Conservation (phyloP, 139 green algal species). For the Pleodorina starrii region DNA sequence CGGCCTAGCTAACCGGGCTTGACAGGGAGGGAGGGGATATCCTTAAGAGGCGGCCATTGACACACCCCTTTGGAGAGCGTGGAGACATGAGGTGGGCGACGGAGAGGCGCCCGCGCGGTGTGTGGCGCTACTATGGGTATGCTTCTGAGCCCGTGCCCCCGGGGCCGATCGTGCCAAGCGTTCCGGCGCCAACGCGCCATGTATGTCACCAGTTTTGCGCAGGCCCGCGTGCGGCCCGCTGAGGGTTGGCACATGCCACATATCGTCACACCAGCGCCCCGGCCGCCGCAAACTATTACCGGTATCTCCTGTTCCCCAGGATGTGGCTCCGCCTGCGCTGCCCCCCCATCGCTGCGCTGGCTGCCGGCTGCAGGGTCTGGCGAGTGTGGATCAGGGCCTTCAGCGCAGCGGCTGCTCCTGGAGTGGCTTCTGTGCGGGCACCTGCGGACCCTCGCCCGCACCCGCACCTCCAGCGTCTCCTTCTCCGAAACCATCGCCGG, state of each 20-base stretch:
- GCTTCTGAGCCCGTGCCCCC: too few species aligned
- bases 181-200: too few species aligned
- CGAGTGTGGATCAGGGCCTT: neutral
- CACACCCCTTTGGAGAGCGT: too few species aligned
- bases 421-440: neutral
- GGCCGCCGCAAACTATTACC: neutral
- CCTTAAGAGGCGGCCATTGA: too few species aligned
- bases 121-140: too few species aligned
- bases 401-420: neutral
- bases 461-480: neutral
- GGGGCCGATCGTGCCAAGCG: too few species aligned
- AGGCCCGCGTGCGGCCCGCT: neutral
- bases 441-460: neutral
- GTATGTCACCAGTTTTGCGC: neutral
- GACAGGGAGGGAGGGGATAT: too few species aligned
- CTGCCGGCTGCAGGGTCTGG: slow-evolving; percentile 29
- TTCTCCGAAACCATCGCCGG: neutral
- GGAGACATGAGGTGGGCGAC: too few species aligned
- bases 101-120: too few species aligned
- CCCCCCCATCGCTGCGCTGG: too few species aligned
- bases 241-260: neutral
- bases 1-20: too few species aligned
- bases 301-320: neutral
- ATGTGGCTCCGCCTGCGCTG: too few species aligned
- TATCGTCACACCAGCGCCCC: neutral